A percentile compares a stretch with the other conserved stretches of the same genome.
Evolutionary conservation across 2,329 filamentous ascomycete genomes (phyloP).

Genomic region (Neofusicoccum parvum): DNA sequence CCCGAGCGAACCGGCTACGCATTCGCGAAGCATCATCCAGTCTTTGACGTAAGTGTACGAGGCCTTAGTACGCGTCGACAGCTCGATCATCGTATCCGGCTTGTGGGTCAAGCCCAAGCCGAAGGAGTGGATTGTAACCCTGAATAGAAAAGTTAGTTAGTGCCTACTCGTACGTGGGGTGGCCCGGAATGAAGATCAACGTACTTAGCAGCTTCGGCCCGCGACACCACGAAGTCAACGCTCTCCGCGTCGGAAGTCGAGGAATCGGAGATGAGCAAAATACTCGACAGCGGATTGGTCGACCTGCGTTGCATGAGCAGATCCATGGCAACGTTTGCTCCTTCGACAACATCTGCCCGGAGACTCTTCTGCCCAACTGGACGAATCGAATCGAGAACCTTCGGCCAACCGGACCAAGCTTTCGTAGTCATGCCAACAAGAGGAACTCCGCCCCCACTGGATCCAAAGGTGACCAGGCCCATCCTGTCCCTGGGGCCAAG

Average conservation of each 20-base stretch:
- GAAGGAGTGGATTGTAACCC: conserved; percentile 94
- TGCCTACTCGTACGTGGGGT: neutral
- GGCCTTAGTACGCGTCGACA: conserved; percentile 92
- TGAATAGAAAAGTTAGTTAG: conserved; percentile 37
- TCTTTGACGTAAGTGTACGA: conserved; percentile 99
- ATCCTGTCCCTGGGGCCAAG: conserved; percentile 93
- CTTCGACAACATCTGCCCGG: conserved; percentile 94
- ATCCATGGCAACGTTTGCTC: conserved; percentile 98
- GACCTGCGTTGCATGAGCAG: conserved; percentile 96
- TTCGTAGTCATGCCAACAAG: conserved; percentile 99
- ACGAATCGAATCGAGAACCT: conserved; percentile 81
- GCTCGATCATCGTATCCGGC: conserved; percentile 97
- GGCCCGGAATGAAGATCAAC: conserved; percentile 37
- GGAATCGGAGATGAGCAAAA: conserved; percentile 95
- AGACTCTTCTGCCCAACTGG: conserved; percentile 96
- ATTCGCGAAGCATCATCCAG: conserved; percentile 99
- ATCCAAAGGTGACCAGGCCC: conserved; percentile 96
- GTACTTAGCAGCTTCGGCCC: conserved; percentile 94
- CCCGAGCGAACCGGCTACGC: conserved; percentile 88
- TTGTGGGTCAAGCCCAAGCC: conserved; percentile 96
- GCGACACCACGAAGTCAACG: conserved; percentile 95
- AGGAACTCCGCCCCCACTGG: conserved; percentile 87
- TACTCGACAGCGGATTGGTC: conserved; percentile 91
- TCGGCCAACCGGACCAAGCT: conserved; percentile 87
- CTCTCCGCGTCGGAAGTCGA: conserved; percentile 92